These are phyloP conservation scores for Backusella mclennaniae DNA, from an alignment of 192 early-diverging fungal species.

Conservation along the genomic window DNA sequence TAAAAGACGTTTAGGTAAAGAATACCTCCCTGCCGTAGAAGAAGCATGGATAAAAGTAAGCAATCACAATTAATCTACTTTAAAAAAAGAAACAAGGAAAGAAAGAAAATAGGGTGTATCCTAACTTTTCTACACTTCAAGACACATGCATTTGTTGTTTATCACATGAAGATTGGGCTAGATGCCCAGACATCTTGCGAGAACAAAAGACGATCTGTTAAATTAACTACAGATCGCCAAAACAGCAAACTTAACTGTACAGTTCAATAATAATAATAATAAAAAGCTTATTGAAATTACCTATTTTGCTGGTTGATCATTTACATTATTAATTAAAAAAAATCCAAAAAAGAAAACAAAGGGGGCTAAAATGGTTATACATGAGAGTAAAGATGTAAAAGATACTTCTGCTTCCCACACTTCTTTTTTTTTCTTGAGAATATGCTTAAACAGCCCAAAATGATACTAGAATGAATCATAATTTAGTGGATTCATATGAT, in stretches of 20 bases:
- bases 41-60: constrained; percentile 8
- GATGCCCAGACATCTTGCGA: constrained; percentile 19
- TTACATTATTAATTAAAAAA: neutral
- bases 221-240: neutral
- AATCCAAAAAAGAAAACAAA: neutral
- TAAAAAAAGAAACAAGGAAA: neutral
- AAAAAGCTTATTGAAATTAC: neutral
- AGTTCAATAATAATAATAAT: neutral
- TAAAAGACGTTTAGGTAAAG: constrained; percentile 8
- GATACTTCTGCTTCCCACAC: neutral
- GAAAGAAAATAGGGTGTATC: neutral
- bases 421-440: neutral
- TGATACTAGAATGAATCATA: neutral
- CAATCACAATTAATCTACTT: neutral
- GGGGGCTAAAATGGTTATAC: neutral
- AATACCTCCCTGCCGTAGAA: constrained; percentile 12
- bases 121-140: neutral
- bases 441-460: neutral
- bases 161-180: constrained; percentile 21
- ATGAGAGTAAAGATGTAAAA: neutral
- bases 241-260: neutral
- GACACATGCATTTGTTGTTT: constrained; percentile 12
- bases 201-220: neutral
- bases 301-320: neutral
- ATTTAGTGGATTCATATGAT: neutral